A percentile compares a stretch with the other conserved stretches of the same genome.
Conservation (phyloP, 257 asterid genomes). For the Gentiana macrophylla region DNA sequence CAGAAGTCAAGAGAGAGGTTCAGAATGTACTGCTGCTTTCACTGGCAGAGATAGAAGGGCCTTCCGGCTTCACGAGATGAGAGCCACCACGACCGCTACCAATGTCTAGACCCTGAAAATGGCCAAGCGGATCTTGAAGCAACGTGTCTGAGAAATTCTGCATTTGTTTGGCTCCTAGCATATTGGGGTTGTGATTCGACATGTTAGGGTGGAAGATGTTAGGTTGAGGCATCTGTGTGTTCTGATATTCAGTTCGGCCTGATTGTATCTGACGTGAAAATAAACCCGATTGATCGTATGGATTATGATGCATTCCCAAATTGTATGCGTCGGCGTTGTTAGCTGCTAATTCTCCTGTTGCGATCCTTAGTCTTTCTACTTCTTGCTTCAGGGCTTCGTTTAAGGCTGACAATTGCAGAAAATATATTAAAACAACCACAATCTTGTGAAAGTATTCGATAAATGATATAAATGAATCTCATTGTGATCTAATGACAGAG, state of each 20-base stretch:
- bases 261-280: conserved; percentile 45
- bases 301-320: conserved; percentile 54
- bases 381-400: conserved; percentile 88
- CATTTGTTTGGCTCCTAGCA: conserved; percentile 20
- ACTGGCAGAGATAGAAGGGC: conserved; percentile 52
- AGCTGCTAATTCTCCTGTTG: conserved; percentile 52
- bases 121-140: conserved; percentile 58
- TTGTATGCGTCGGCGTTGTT: conserved; percentile 42
- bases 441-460: too few species aligned
- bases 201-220: conserved; percentile 42
- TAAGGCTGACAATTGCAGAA: conserved; percentile 32
- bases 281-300: conserved; percentile 48
- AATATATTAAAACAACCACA: too few species aligned
- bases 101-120: conserved; percentile 50
- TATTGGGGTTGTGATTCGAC: conserved; percentile 36
- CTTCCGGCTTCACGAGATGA: conserved; percentile 49
- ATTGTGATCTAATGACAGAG: too few species aligned
- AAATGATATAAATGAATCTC: too few species aligned
- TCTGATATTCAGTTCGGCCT: conserved; percentile 34
- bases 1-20: not conserved
- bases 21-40: conserved; percentile 46
- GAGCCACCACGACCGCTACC: conserved; percentile 34
- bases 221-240: conserved; percentile 51
- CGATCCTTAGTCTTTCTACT: conserved; percentile 69
- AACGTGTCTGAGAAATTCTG: conserved; percentile 24